Base-by-base conservation (phyloP, 1,139 yeast species). In the Scheffersomyces illinoinensis region DNA sequence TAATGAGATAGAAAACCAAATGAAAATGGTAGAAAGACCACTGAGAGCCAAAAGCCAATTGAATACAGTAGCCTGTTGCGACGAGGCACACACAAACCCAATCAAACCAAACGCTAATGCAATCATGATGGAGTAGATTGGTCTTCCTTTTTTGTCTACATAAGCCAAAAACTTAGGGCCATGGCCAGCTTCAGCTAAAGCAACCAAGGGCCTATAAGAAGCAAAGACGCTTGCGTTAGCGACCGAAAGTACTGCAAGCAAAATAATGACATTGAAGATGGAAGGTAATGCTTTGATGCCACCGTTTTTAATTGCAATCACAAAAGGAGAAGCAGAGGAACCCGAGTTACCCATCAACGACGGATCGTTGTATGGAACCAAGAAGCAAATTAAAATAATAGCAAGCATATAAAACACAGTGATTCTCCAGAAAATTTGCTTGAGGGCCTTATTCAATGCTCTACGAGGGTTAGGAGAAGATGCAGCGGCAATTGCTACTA, bases 11-110 rank as follows among this genome's bases (percentile, higher is more conserved):
- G 70, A 61, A 20, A 75, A 71, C 83, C 83, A 79, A 52, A 74
- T 71, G 64, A 78, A 77, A 48, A 79, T 68, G 14, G 82, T 76
- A 47, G 79, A 74, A 58, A 79, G 69, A 4, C 81, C 82, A 56
- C 77, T 70, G 5, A 78, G 72, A 57, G 81, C 76, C 58, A 78
- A 70, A 57, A 79, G 70, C 83, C 83, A 79, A 39, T 62, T 68
- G 62, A 79, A 79, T 17, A 70, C 71, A 2, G 58, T 59, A 3
- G 61, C 63, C 51, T 68, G 66, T 20, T 57, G 55, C 3, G 57
- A 50, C 0, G 63, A 54, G 8, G 61, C 64, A 55, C 63, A 56
- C 17, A 62, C 62, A 48, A 63, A 63, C 4, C 61, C 64, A 54
- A 61, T 57, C 10, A 62, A 53, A 2, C 60, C 71, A 53, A 62